These are phyloP conservation scores for Sugiyamaella neomexicana DNA, from an alignment of 1,139 yeast genomes.

Conservation along the genomic window DNA sequence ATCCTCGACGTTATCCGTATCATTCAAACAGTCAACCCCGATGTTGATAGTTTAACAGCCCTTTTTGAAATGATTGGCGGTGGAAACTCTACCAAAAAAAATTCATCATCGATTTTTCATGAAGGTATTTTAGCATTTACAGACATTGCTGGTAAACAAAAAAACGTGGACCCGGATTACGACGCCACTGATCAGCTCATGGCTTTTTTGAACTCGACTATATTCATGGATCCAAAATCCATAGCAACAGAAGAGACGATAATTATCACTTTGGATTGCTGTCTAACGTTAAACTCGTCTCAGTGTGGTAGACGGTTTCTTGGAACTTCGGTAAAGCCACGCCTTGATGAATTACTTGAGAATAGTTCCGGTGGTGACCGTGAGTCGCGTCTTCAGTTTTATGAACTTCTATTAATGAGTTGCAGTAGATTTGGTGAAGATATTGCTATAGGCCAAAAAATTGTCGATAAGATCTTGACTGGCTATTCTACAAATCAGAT, in stretches of 20 bases:
- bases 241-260: slow-evolving; percentile 23
- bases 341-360: slow-evolving; percentile 12
- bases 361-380: neutral
- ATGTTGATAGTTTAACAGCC: slow-evolving; percentile 18
- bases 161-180: neutral
- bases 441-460: slow-evolving; percentile 24
- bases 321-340: slow-evolving; percentile 23
- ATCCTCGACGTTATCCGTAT: slow-evolving; percentile 13
- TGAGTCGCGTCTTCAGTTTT: slow-evolving; percentile 27
- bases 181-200: slow-evolving; percentile 9
- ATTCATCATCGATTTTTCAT: slow-evolving; percentile 18
- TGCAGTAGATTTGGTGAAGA: slow-evolving; percentile 31
- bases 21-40: slow-evolving; percentile 21
- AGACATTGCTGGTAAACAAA: slow-evolving; percentile 6
- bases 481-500: slow-evolving; percentile 20
- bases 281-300: slow-evolving; percentile 24
- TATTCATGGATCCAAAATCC: slow-evolving; percentile 16
- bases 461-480: slow-evolving; percentile 24
- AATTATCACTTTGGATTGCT: slow-evolving; percentile 29
- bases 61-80: slow-evolving; percentile 12
- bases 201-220: slow-evolving; percentile 16
- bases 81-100: neutral
- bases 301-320: slow-evolving; percentile 24
- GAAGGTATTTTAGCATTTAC: slow-evolving; percentile 20
- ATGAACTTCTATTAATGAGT: slow-evolving; percentile 35